Evolutionary conservation across 139 green algal genomes (phyloP).

Genomic region (Astrephomene gubernaculifera): DNA sequence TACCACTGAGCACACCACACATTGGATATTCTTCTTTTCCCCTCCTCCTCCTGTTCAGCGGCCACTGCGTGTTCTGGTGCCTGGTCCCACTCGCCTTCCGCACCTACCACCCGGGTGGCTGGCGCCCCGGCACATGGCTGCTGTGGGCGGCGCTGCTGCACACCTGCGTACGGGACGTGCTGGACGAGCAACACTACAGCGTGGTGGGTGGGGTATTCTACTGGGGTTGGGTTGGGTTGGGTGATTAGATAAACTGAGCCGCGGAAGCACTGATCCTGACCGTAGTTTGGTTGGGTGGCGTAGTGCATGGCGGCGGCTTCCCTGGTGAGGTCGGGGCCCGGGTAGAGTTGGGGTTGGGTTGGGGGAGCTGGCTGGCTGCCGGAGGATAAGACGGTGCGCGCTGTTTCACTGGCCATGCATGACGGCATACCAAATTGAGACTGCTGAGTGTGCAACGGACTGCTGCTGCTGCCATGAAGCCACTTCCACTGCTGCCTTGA

Average conservation of each 20-base stretch:
- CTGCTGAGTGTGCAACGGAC: no score
- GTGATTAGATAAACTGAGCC: no score
- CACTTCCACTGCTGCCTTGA: no score
- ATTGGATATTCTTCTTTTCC: no score
- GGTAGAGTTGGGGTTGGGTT: not conserved
- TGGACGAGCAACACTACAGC: slow-evolving; percentile 75
- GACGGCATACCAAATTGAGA: no score
- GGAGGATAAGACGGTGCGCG: no score
- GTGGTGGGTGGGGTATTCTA: slow-evolving; percentile 51
- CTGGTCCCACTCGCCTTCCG: slow-evolving; percentile 69
- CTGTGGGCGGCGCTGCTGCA: slow-evolving; percentile 71
- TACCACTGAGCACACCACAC: no score
- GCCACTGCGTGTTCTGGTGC: slow-evolving; percentile 79
- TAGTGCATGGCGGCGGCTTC: no score
- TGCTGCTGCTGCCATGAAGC: no score
- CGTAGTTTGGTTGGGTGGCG: not conserved
- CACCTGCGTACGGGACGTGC: slow-evolving; percentile 61
- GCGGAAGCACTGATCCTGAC: no score
- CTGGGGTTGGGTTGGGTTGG: not conserved
- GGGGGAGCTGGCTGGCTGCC: not conserved
- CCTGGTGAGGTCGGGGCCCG: not conserved
- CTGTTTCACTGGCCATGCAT: no score
- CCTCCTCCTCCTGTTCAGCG: slow-evolving; percentile 11
- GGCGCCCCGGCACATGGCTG: slow-evolving; percentile 26
- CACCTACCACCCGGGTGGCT: slow-evolving; percentile 66